Evolutionary conservation across 306 rosid species (phyloP), one percentile per base, ranked within the genome.

Genomic region (Begonia peltatifolia): DNA sequence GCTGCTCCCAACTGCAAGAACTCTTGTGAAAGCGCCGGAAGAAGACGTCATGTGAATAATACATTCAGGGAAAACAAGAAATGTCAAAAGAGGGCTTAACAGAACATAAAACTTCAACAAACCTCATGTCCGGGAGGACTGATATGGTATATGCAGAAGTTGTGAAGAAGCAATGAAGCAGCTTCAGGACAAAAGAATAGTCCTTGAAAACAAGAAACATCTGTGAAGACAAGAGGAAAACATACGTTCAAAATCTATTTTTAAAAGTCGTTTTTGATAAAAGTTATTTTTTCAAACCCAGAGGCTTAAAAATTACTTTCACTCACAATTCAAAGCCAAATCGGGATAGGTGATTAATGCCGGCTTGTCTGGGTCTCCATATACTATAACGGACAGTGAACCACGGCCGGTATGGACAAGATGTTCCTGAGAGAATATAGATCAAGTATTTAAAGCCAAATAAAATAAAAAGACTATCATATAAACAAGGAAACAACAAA

Each of bases 101-200:
- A 59, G 57, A 42, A 68, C 54, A 50, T 6, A 54, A 71, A 57
- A 58, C 66, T 59, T 46, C 55, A 61, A 77, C 93, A 74, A 68
- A 87, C 94, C 96, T 87, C 94, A 49, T 87, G 94, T 50, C 96
- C 96, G 10, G 96, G 96, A 42, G 96, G 94, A 68, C 93, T 84
- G 60, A 87, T 81, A 64, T 87, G 96, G 60, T 87, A 87, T 63
- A 87, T 79, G 75, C 96, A 87, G 61, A 87, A 87, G 84, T 87
- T 87, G 76, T 87, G 94, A 62, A 84, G 96, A 56, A 87, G 74
- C 77, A 87, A 75, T 47, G 96, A 87, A 73, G 93, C 87, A 0
- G 86, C 96, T 76, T 87, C 96, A 0, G 94, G 93, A 70, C 84
- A 84, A 60, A 87, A 87, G 76, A 87, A 81, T 59, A 87, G 69